Evolutionary conservation across 2,329 filamentous ascomycete genomes (phyloP).

Genomic region (Monilinia polystroma): DNA sequence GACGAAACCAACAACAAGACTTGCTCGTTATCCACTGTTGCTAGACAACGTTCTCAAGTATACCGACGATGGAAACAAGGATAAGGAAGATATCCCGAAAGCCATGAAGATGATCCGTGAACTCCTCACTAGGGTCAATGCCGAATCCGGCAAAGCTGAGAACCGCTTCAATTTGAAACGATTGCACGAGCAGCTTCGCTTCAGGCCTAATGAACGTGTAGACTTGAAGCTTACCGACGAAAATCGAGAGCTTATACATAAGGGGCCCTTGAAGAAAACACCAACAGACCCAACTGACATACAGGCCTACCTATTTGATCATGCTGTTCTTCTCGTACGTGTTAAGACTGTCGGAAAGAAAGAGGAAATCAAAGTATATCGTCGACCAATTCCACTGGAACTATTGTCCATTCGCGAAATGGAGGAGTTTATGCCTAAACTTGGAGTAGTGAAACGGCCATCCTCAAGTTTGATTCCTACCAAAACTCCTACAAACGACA

Average conservation of each 20-base stretch:
- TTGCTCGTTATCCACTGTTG: conserved; percentile 89
- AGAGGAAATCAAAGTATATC: conserved; percentile 93
- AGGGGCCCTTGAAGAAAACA: conserved; percentile 89
- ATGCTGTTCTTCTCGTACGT: conserved; percentile 87
- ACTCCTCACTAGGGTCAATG: conserved; percentile 83
- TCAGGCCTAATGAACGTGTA: conserved; percentile 84
- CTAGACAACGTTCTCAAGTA: conserved; percentile 91
- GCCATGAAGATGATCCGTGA: conserved; percentile 85
- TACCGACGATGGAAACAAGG: conserved; percentile 82
- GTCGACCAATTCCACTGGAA: conserved; percentile 90
- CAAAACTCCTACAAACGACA: conserved; percentile 51
- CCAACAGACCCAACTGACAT: conserved; percentile 87
- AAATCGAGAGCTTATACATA: conserved; percentile 88
- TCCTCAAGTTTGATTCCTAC: conserved; percentile 78
- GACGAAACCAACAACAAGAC: conserved; percentile 92
- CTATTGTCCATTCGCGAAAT: conserved; percentile 92
- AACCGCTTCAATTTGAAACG: conserved; percentile 95
- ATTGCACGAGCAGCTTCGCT: conserved; percentile 88
- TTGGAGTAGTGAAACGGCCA: conserved; percentile 78
- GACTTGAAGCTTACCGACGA: conserved; percentile 94
- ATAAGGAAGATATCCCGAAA: conserved; percentile 89
- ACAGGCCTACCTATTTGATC: conserved; percentile 93
- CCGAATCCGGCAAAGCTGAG: conserved; percentile 94
- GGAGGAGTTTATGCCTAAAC: conserved; percentile 86
- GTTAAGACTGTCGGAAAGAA: conserved; percentile 90